A percentile compares a stretch with the other conserved stretches of the same genome.
phyloP scores from a whole-genome alignment of 805 yeast species.

The Barnettozyma vustinii region DNA sequence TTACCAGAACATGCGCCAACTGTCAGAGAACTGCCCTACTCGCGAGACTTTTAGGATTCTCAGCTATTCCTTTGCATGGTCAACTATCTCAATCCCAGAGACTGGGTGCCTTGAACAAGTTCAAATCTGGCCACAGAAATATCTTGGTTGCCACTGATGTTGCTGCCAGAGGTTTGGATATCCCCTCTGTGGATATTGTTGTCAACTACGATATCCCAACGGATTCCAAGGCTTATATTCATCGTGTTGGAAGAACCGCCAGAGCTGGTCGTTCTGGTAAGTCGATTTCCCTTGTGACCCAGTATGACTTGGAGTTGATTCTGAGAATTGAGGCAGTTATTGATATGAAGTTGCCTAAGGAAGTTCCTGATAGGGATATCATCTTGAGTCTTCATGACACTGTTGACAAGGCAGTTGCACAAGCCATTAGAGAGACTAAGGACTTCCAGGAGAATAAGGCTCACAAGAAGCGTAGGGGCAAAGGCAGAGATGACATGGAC shows the following conservation, averaged over 20 bases:
- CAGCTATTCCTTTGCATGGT: constrained; percentile 92
- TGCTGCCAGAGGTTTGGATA: constrained; percentile 87
- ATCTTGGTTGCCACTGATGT: constrained; percentile 80
- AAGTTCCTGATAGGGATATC: constrained; percentile 68
- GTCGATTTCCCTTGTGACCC: constrained; percentile 84
- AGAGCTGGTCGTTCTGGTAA: constrained; percentile 89
- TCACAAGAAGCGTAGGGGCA: constrained; percentile 14
- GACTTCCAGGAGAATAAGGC: constrained; percentile 24
- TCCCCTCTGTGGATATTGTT: constrained; percentile 73
- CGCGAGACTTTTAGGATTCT: constrained; percentile 75
- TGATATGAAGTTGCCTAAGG: constrained; percentile 79
- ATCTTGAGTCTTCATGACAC: constrained; percentile 75
- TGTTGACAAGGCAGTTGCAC: constrained; percentile 88
- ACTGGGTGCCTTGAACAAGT: constrained; percentile 74
- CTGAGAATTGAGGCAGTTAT: constrained; percentile 85
- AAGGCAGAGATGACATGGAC: constrained; percentile 20
- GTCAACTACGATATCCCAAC: constrained; percentile 78
- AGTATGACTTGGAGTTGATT: constrained; percentile 87
- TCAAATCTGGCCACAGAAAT: constrained; percentile 64
- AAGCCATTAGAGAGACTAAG: constrained; percentile 56
- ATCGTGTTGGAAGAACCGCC: constrained; percentile 93
- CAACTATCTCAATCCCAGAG: constrained; percentile 83
- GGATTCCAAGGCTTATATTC: constrained; percentile 79
- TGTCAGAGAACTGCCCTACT: constrained; percentile 85
- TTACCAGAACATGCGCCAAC: constrained; percentile 93